Conservation (phyloP, 768 basidiomycete species). For the Dioszegia aurantiaca region DNA sequence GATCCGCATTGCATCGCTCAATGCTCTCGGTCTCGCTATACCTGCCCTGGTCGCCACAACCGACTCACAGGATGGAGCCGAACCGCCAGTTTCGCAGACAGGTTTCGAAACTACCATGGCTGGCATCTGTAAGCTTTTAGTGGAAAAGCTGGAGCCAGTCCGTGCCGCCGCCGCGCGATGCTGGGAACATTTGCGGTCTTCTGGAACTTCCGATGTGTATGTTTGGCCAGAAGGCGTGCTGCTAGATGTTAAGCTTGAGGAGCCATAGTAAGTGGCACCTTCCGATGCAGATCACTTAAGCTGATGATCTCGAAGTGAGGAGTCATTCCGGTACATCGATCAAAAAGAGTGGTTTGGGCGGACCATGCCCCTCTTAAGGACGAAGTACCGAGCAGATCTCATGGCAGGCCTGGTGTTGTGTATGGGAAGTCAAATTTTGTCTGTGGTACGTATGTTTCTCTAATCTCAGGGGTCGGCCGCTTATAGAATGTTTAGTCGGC, state of each 20-base stretch:
- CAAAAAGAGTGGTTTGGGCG: conserved; percentile 31
- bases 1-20: conserved; percentile 76
- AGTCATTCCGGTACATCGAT: conserved; percentile 30
- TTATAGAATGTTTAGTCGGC: neutral
- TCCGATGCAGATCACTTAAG: neutral
- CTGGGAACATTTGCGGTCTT: conserved; percentile 12
- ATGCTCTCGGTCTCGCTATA: conserved; percentile 56
- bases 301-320: conserved; percentile 11
- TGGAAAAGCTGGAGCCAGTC: conserved; percentile 87
- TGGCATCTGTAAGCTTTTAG: conserved; percentile 79
- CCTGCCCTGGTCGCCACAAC: neutral
- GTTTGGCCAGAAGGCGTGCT: conserved; percentile 16
- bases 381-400: conserved; percentile 50
- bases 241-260: conserved; percentile 8
- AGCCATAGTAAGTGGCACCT: conserved; percentile 19
- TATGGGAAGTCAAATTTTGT: conserved; percentile 77
- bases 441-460: conserved; percentile 62
- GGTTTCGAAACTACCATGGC: conserved; percentile 44
- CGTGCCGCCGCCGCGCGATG: conserved; percentile 65
- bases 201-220: conserved; percentile 17
- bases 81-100: conserved; percentile 7
- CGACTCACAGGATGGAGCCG: neutral
- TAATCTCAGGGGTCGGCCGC: neutral
- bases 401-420: conserved; percentile 66
- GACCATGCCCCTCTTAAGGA: conserved; percentile 28